Percentiles rank a stretch among this genome's conserved stretches.
These are phyloP conservation scores for Euphorbia corollata DNA, from an alignment of 441 rosid genomes.

Conservation along the genomic window DNA sequence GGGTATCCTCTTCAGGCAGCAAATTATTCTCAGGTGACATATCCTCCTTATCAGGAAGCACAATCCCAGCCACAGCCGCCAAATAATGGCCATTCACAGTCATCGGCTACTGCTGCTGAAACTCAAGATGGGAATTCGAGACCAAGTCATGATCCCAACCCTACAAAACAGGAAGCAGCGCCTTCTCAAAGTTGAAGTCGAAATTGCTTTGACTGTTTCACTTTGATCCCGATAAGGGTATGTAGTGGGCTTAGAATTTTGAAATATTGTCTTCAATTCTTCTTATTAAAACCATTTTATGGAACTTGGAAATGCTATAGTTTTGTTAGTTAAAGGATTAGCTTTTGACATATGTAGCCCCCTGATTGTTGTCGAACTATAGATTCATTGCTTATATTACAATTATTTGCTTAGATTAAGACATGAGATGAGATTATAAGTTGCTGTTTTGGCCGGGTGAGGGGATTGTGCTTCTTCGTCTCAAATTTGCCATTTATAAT, in stretches of 20 bases:
- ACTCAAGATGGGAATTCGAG: constrained; percentile 14
- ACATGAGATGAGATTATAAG: no score
- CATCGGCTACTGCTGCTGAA: constrained; percentile 16
- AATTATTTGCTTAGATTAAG: no score
- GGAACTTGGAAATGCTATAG: neutral
- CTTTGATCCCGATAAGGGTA: neutral
- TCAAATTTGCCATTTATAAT: no score
- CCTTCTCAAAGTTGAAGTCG: constrained; percentile 14
- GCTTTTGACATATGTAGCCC: neutral
- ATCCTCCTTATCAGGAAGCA: constrained; percentile 5
- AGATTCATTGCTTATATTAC: neutral
- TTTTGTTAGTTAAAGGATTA: neutral
- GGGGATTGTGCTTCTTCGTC: no score
- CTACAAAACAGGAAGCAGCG: constrained; percentile 8
- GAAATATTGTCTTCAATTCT: constrained; percentile 5
- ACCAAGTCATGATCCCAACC: constrained; percentile 5
- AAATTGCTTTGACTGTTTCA: neutral
- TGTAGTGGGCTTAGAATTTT: neutral
- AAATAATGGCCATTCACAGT: constrained; percentile 19
- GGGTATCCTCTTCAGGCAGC: neutral
- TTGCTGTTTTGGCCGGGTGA: no score
- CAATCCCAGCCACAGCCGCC: constrained; percentile 12
- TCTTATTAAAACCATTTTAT: neutral
- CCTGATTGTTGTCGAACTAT: neutral
- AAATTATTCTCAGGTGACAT: constrained; percentile 15